Evolutionary conservation across 2,329 filamentous ascomycete species (phyloP).

Genomic region (Sarocladiaceae sp.): DNA sequence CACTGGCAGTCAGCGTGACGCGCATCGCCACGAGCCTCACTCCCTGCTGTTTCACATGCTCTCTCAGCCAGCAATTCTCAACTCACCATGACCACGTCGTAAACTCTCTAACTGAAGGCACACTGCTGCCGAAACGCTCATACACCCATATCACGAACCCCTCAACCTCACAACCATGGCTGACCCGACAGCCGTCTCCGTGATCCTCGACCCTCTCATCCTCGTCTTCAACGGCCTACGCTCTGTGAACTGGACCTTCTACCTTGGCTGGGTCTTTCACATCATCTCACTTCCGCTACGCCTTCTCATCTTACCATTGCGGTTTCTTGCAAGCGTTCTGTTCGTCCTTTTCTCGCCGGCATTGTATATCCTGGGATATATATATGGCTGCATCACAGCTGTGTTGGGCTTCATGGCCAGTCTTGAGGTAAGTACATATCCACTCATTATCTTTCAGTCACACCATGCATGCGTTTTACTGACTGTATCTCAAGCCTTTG

Average conservation of each 20-base stretch:
- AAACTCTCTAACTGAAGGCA: neutral
- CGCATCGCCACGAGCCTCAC: neutral
- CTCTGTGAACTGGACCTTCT: slow-evolving; percentile 22
- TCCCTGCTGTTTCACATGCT: neutral
- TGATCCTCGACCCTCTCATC: slow-evolving; percentile 20
- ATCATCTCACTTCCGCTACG: slow-evolving; percentile 24
- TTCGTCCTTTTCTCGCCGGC: slow-evolving; percentile 32
- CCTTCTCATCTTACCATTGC: slow-evolving; percentile 25
- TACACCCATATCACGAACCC: neutral
- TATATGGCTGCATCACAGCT: slow-evolving; percentile 18
- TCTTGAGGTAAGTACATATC: slow-evolving; percentile 28
- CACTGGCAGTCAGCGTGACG: neutral
- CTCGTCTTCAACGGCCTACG: slow-evolving; percentile 20
- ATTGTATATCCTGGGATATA: slow-evolving; percentile 27
- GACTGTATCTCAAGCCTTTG: slow-evolving; percentile 26
- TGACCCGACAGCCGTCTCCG: slow-evolving; percentile 16
- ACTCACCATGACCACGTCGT: neutral
- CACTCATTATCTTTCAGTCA: neutral
- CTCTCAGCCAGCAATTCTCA: neutral
- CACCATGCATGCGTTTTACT: slow-evolving; percentile 4
- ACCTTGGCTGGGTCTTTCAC: slow-evolving; percentile 15
- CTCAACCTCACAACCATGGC: slow-evolving; percentile 9
- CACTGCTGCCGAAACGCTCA: neutral
- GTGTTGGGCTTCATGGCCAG: slow-evolving; percentile 23
- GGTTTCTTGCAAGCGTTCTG: slow-evolving; percentile 21